A percentile compares a stretch with the other conserved stretches of the same genome.
Conservation (phyloP, 1,284 basidiomycete species). For the Bjerkandera adusta region DNA sequence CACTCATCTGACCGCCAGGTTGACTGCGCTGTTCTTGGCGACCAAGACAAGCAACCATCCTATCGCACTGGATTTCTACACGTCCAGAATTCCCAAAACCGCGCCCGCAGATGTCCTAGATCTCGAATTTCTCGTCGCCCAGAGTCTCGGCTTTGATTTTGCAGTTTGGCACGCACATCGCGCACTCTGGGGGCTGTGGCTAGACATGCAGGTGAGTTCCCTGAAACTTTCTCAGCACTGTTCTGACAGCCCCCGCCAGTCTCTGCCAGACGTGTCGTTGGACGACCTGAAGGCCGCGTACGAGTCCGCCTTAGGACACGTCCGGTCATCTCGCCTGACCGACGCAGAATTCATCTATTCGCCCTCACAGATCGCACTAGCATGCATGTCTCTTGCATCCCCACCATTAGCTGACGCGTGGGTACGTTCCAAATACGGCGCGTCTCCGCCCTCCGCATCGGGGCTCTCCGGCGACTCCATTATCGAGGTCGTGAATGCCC, state of each 20-base stretch:
- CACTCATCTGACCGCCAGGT: constrained; percentile 63
- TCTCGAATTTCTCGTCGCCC: constrained; percentile 93
- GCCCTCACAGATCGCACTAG: constrained; percentile 93
- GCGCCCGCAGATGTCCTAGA: constrained; percentile 82
- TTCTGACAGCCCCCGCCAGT: constrained; percentile 37
- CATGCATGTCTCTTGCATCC: constrained; percentile 69
- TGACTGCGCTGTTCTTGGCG: constrained; percentile 93
- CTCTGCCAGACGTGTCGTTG: constrained; percentile 42
- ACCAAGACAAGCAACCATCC: constrained; percentile 96
- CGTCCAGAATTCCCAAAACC: constrained; percentile 78
- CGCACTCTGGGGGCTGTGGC: constrained; percentile 85
- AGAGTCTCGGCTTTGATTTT: constrained; percentile 92
- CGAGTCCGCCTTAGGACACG: constrained; percentile 56
- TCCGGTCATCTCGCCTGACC: constrained; percentile 78
- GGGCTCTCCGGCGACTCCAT: constrained; percentile 4
- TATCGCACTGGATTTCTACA: constrained; percentile 84
- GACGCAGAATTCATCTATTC: constrained; percentile 92
- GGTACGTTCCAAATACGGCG: constrained; percentile 51
- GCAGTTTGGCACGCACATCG: constrained; percentile 89
- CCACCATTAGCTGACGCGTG: constrained; percentile 63
- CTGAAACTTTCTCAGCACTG: constrained; percentile 14
- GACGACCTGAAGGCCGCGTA: constrained; percentile 49
- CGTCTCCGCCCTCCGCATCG: constrained; percentile 18
- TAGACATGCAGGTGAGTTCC: constrained; percentile 81
- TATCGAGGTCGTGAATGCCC: constrained; percentile 40